A percentile compares a stretch with the other conserved stretches of the same genome.
phyloP scores from a whole-genome alignment of 768 basidiomycete species.

The Coprinopsis strossmayeri region DNA sequence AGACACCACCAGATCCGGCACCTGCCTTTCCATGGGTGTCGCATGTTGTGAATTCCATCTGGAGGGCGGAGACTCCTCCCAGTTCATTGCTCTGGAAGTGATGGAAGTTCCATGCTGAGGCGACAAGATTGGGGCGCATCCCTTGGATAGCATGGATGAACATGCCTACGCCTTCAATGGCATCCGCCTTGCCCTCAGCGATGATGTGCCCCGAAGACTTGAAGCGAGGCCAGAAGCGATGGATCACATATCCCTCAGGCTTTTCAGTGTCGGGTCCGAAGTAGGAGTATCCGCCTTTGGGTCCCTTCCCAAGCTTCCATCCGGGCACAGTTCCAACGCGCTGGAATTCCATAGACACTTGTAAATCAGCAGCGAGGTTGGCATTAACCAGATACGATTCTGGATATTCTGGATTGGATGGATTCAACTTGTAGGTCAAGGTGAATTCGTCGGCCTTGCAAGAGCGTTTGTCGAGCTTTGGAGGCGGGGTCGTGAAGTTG shows the following conservation, averaged over 20 bases:
- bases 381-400: constrained; percentile 79
- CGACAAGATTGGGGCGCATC: constrained; percentile 93
- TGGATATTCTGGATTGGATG: constrained; percentile 46
- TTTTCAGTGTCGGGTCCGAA: constrained; percentile 66
- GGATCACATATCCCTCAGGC: constrained; percentile 80
- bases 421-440: constrained; percentile 54
- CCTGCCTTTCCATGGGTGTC: constrained; percentile 75
- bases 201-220: constrained; percentile 61
- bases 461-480: constrained; percentile 78
- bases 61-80: constrained; percentile 76
- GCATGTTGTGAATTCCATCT: constrained; percentile 94
- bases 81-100: constrained; percentile 77
- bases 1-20: constrained; percentile 74
- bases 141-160: constrained; percentile 96
- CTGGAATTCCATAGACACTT: constrained; percentile 67
- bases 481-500: constrained; percentile 73
- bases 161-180: constrained; percentile 67
- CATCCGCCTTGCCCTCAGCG: constrained; percentile 51
- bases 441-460: constrained; percentile 82
- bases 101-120: constrained; percentile 91
- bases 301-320: constrained; percentile 87
- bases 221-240: constrained; percentile 84
- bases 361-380: constrained; percentile 73
- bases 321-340: constrained; percentile 72
- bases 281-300: constrained; percentile 85